A percentile compares a stretch with the other conserved stretches of the same genome.
Conservation (phyloP, 106 monocot genomes). For the Dioscorea dumetorum region DNA sequence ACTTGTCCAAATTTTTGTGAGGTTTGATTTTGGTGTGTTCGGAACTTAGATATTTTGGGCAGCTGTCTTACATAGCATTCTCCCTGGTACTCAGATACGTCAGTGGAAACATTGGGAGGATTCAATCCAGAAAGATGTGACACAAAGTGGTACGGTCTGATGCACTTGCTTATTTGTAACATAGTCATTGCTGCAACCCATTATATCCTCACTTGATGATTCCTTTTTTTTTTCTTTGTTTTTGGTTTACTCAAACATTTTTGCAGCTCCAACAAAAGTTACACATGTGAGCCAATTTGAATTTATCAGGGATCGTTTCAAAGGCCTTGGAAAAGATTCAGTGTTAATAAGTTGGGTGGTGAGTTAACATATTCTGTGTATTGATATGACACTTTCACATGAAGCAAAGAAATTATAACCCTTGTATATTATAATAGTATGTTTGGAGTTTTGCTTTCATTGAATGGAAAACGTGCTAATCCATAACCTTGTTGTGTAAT, state of each 20-base stretch:
- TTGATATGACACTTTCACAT: not conserved
- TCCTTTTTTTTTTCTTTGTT: too few relatives aligned
- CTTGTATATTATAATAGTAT: too few relatives aligned
- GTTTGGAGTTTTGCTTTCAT: too few relatives aligned
- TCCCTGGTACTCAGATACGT: conserved; percentile 32
- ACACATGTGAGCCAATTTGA: conserved; percentile 47
- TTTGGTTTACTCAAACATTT: not conserved
- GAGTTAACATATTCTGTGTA: conserved; percentile 7
- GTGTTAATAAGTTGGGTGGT: conserved; percentile 46
- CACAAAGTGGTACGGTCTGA: conserved; percentile 27
- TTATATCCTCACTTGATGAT: too few relatives aligned
- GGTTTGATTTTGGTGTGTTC: not conserved
- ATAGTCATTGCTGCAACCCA: too few relatives aligned
- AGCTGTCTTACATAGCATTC: not conserved
- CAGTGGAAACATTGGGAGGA: conserved; percentile 70
- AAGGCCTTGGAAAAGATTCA: conserved; percentile 44
- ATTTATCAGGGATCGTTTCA: conserved; percentile 58
- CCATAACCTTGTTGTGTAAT: too few relatives aligned
- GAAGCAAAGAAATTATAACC: not conserved
- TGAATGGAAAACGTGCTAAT: too few relatives aligned
- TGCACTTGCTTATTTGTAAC: too few relatives aligned
- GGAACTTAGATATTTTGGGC: not conserved
- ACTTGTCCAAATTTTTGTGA: not conserved
- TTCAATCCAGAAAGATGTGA: conserved; percentile 31
- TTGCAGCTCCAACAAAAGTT: conserved; percentile 30